A percentile compares a stretch with the other conserved stretches of the same genome.
These are phyloP conservation scores for Apiospora arundinis DNA, from an alignment of 2,329 filamentous ascomycete species.

Conservation along the genomic window DNA sequence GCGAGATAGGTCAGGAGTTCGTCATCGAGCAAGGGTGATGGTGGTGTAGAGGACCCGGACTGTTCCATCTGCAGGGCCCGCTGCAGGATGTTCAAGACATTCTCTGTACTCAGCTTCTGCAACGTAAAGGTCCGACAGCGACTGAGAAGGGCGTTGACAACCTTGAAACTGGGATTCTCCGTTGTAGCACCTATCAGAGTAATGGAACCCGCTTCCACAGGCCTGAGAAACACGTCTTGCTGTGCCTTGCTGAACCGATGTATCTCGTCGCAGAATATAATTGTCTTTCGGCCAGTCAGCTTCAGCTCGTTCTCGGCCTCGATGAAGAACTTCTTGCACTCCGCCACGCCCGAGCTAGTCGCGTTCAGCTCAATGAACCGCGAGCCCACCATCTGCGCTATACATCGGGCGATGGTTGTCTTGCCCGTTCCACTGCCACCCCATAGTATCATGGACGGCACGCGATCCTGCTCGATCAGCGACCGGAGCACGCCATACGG, in stretches of 20 bases:
- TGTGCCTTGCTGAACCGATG: constrained; percentile 91
- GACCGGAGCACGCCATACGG: constrained; percentile 81
- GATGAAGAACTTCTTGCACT: constrained; percentile 90
- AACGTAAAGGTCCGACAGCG: constrained; percentile 92
- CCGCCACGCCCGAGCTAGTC: constrained; percentile 83
- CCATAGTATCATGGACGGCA: constrained; percentile 97
- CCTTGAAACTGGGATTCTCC: constrained; percentile 94
- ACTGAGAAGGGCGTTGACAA: constrained; percentile 85
- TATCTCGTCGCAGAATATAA: constrained; percentile 98
- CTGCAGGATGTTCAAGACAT: constrained; percentile 75
- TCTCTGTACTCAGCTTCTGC: constrained; percentile 72
- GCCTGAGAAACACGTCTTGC: constrained; percentile 92
- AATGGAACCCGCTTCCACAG: constrained; percentile 88
- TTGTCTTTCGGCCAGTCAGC: constrained; percentile 87
- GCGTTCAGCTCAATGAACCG: constrained; percentile 97
- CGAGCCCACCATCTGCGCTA: constrained; percentile 80
- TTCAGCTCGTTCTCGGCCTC: constrained; percentile 82
- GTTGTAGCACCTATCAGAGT: constrained; percentile 95
- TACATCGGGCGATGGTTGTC: constrained; percentile 90
- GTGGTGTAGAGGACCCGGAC: constrained; percentile 37
- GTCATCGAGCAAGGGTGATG: constrained; percentile 70
- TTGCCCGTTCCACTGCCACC: constrained; percentile 82
- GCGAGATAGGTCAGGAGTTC: constrained; percentile 83
- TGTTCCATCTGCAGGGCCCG: constrained; percentile 75
- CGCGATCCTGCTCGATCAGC: constrained; percentile 82